A percentile compares a stretch with the other conserved stretches of the same genome.
Conservation (phyloP, 202 grass and related monocot genomes). For the Brachypodium distachyon region DNA sequence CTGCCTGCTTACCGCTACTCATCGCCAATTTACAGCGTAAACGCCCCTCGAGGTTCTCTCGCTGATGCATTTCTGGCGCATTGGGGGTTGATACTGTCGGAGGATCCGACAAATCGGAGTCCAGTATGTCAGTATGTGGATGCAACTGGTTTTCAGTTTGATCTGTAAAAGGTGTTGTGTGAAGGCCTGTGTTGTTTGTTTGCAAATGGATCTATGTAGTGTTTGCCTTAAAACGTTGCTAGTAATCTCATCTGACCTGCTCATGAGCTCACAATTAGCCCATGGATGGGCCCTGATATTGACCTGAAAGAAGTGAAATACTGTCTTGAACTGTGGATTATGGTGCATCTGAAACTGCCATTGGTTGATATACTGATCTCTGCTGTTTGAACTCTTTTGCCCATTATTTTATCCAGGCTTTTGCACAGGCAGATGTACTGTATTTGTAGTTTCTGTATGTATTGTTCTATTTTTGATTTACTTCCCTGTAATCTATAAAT, state of each 20-base stretch:
- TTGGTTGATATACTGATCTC: neutral
- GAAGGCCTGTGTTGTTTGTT: neutral
- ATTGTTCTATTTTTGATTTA: neutral
- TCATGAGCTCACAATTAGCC: neutral
- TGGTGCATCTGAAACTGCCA: neutral
- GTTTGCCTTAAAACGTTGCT: neutral
- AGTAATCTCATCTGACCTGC: neutral
- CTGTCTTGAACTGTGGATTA: neutral
- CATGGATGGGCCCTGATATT: neutral
- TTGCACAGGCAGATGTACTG: neutral
- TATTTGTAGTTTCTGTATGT: neutral
- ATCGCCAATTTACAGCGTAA: neutral
- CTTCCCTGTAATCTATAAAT: neutral
- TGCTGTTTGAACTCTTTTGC: neutral
- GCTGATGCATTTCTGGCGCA: neutral
- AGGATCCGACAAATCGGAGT: neutral
- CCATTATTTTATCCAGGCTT: neutral
- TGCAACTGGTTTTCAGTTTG: neutral
- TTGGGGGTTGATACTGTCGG: neutral
- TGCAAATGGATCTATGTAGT: neutral
- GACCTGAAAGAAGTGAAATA: neutral
- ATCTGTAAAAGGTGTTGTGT: neutral
- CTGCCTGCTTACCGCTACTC: neutral
- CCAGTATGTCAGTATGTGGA: too few relatives aligned
- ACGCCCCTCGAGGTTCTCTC: neutral